A percentile compares a stretch with the other conserved stretches of the same genome.
phyloP scores from a whole-genome alignment of 345 rosid species.

The Citrus hindsii region DNA sequence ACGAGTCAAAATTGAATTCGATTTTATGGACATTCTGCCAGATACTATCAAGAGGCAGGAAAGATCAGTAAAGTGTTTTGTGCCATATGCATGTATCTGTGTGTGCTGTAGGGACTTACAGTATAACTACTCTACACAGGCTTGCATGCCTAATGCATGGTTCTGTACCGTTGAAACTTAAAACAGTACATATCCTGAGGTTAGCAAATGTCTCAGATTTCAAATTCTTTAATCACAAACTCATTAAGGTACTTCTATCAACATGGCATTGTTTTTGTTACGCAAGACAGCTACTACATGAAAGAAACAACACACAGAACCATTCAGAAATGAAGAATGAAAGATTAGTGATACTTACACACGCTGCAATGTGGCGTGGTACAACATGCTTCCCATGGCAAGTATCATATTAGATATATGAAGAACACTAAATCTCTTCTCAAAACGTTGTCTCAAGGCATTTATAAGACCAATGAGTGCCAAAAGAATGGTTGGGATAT shows the following conservation, averaged over 20 bases:
- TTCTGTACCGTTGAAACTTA: neutral
- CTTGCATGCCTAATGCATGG: neutral
- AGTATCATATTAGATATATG: conserved; percentile 88
- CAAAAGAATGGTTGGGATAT: conserved; percentile 67
- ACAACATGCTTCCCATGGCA: conserved; percentile 88
- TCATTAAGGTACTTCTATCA: neutral
- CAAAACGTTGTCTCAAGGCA: conserved; percentile 87
- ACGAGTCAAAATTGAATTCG: neutral
- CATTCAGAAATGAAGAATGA: neutral
- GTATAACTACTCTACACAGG: neutral
- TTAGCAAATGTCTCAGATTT: neutral
- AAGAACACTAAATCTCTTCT: conserved; percentile 90
- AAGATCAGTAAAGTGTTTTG: too few relatives aligned
- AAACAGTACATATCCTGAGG: neutral
- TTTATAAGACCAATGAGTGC: conserved; percentile 79
- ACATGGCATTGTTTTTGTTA: neutral
- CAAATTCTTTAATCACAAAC: neutral
- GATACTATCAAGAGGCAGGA: neutral
- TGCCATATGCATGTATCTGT: neutral
- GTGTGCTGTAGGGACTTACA: neutral
- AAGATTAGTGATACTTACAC: conserved; percentile 47
- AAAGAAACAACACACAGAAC: neutral
- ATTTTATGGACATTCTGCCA: neutral
- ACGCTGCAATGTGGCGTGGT: conserved; percentile 73
- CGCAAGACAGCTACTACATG: neutral